Conservation (phyloP, 2,329 filamentous ascomycete genomes). For the Colletotrichum filicis region DNA sequence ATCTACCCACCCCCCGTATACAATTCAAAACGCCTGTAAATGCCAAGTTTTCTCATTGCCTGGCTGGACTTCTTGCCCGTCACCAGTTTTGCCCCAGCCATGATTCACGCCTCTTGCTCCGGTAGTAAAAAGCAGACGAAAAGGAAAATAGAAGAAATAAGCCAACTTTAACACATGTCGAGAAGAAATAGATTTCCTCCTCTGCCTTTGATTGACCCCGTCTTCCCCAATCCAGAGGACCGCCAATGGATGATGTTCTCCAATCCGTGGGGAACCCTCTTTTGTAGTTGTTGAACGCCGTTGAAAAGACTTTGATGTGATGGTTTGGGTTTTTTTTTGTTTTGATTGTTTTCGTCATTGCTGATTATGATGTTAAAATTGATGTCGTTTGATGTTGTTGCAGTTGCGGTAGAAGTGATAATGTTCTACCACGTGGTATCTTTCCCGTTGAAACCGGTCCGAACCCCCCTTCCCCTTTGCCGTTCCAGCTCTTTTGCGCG, state of each 20-base stretch:
- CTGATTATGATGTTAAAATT: slow-evolving; percentile 20
- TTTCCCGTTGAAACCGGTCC: slow-evolving; percentile 29
- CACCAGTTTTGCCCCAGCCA: slow-evolving; percentile 25
- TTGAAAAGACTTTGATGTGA: not conserved
- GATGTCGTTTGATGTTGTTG: slow-evolving; percentile 19
- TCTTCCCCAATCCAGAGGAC: not conserved
- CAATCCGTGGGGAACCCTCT: slow-evolving; percentile 7
- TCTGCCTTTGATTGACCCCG: not conserved
- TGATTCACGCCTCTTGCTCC: slow-evolving; percentile 32
- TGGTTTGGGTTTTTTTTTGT: not conserved
- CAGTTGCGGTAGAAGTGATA: slow-evolving; percentile 11
- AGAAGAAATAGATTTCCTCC: not conserved
- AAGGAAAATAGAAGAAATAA: not conserved
- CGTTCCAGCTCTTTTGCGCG: not conserved
- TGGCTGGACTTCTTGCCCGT: slow-evolving; percentile 13
- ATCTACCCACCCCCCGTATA: not conserved
- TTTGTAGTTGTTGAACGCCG: slow-evolving; percentile 14
- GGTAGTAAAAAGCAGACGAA: not conserved
- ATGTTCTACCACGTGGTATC: slow-evolving; percentile 25
- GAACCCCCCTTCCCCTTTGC: not conserved
- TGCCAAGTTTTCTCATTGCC: slow-evolving; percentile 33
- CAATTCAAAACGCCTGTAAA: slow-evolving; percentile 33
- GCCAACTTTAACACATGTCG: slow-evolving; percentile 17
- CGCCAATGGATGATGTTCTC: not conserved
- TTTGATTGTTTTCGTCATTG: slow-evolving; percentile 25